Percentiles rank a stretch among this genome's conserved stretches.
Evolutionary conservation across 2,329 filamentous ascomycete species (phyloP).

Genomic region (Penicillium brevicompactum): DNA sequence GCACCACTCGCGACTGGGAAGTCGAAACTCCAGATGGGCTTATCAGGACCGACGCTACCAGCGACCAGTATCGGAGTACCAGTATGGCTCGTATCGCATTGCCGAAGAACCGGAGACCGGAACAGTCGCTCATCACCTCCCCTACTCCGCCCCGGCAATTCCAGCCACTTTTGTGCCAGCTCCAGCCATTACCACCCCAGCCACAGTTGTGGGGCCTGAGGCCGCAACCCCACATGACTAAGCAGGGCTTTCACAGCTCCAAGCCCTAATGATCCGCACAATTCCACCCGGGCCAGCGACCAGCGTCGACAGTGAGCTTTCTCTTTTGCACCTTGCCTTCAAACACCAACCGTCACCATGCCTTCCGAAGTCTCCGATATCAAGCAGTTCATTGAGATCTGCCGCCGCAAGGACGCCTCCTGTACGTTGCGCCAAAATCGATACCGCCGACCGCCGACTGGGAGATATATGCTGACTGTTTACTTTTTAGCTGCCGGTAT

Average conservation of each 20-base stretch:
- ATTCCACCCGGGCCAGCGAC: conserved; percentile 11
- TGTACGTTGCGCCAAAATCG: conserved; percentile 67
- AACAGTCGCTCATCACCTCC: neutral
- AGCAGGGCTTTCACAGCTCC: conserved; percentile 18
- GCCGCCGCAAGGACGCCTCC: conserved; percentile 98
- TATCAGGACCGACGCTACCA: neutral
- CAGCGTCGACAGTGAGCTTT: conserved; percentile 20
- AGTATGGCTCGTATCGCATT: neutral
- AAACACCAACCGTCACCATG: conserved; percentile 67
- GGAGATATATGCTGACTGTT: conserved; percentile 19
- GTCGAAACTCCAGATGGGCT: conserved; percentile 1
- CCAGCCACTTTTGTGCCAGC: neutral
- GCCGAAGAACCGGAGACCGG: conserved; percentile 3
- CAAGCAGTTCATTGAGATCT: conserved; percentile 99
- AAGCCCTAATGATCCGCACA: conserved; percentile 33
- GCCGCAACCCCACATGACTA: conserved; percentile 15
- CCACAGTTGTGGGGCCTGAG: conserved; percentile 12
- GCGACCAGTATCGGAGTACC: neutral
- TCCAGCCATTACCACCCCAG: neutral
- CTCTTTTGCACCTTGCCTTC: conserved; percentile 22
- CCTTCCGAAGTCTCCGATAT: conserved; percentile 97
- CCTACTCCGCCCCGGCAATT: neutral
- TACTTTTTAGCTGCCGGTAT: conserved; percentile 72
- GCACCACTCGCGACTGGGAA: conserved; percentile 12
- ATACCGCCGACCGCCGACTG: conserved; percentile 1